Percentiles rank a stretch among this genome's conserved stretches.
phyloP scores from a whole-genome alignment of 2,329 filamentous ascomycete genomes.

The Hymenoscyphus albidus region DNA sequence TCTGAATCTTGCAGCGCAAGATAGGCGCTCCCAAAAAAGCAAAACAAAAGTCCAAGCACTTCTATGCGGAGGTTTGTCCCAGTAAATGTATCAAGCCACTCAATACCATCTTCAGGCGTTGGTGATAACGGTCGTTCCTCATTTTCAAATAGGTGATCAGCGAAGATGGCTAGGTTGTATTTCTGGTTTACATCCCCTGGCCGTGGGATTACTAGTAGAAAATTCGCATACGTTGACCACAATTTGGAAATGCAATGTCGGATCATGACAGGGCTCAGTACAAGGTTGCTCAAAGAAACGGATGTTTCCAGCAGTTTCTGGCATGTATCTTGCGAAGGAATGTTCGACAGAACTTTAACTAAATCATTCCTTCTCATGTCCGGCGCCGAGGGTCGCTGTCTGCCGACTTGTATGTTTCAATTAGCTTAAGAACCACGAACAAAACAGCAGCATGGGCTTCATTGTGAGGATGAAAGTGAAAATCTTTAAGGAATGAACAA shows the following conservation, averaged over 20 bases:
- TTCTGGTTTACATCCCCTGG: constrained; percentile 15
- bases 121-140: constrained; percentile 27
- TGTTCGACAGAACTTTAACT: constrained; percentile 26
- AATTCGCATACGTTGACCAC: constrained; percentile 24
- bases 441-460: neutral
- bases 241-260: constrained; percentile 22
- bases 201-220: constrained; percentile 14
- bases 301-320: constrained; percentile 18
- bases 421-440: constrained; percentile 5
- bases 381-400: constrained; percentile 24
- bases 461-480: neutral
- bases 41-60: constrained; percentile 31
- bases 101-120: constrained; percentile 27
- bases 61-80: constrained; percentile 32
- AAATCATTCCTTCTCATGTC: constrained; percentile 22
- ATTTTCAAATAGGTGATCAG: constrained; percentile 28
- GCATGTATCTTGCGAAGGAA: constrained; percentile 29
- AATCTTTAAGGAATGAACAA: neutral
- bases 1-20: constrained; percentile 28
- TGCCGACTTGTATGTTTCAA: constrained; percentile 17
- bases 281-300: constrained; percentile 13
- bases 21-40: constrained; percentile 29
- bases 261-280: constrained; percentile 23
- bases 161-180: constrained; percentile 22
- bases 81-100: constrained; percentile 31